Percentiles rank a stretch among this genome's conserved stretches.
Conservation (phyloP, 1,284 basidiomycete species). For the Austroboletus rostrupii region DNA sequence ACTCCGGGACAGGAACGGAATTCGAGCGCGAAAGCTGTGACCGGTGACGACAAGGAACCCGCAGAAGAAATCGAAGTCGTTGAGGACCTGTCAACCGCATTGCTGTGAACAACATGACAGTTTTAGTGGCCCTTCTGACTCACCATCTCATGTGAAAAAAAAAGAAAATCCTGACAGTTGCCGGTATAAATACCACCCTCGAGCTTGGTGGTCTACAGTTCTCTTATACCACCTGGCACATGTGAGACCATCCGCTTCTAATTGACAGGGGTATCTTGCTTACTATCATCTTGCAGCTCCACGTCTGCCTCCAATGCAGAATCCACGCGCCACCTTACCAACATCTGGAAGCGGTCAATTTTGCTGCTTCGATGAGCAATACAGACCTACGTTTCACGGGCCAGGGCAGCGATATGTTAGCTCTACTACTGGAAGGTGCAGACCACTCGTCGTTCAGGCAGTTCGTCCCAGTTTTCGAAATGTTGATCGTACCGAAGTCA, state of each 20-base stretch:
- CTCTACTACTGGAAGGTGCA: conserved; percentile 21
- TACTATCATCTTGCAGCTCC: background rate
- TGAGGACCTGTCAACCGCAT: background rate
- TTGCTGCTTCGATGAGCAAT: conserved; percentile 21
- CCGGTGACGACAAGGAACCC: background rate
- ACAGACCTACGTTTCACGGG: conserved; percentile 15
- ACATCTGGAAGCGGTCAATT: background rate
- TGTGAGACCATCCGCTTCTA: conserved; percentile 8
- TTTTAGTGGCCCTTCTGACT: background rate
- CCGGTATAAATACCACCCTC: background rate
- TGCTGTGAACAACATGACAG: background rate
- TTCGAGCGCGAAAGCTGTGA: background rate
- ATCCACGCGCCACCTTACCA: background rate
- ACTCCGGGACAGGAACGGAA: background rate
- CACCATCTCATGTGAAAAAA: background rate
- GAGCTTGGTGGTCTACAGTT: background rate
- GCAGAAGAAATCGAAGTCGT: background rate
- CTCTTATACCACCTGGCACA: background rate
- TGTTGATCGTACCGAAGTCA: background rate
- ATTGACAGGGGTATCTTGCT: background rate
- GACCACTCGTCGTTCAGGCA: conserved; percentile 21
- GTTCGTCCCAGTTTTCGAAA: conserved; percentile 7
- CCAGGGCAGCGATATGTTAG: conserved; percentile 21
- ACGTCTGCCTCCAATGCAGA: conserved; percentile 1
- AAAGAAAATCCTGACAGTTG: rapidly evolving